Conservation (phyloP, 108 stramenopile species). For the Phaeodactylum tricornutum region DNA sequence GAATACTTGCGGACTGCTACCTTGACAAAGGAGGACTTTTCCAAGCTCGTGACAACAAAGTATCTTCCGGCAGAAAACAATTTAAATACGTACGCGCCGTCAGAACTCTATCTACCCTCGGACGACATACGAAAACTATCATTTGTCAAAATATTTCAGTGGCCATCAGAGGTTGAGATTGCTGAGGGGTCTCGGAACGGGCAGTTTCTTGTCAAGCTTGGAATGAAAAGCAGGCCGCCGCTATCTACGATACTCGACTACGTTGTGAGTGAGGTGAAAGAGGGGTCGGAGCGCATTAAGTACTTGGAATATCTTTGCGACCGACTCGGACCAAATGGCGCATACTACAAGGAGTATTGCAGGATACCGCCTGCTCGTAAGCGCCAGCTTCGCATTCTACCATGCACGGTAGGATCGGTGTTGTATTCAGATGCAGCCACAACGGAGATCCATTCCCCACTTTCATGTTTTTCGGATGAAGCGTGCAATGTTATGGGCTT, state of each 20-base stretch:
- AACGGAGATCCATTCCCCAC: conserved; percentile 27
- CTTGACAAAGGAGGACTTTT: conserved; percentile 40
- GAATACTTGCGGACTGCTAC: conserved; percentile 58
- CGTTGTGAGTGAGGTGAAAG: conserved; percentile 17
- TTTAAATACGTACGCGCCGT: conserved; percentile 44
- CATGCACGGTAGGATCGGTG: conserved; percentile 32
- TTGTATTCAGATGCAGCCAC: conserved; percentile 19
- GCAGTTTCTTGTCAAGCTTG: conserved; percentile 47
- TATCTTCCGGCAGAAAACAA: conserved; percentile 67
- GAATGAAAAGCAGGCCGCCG: conserved; percentile 41
- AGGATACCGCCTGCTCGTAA: background rate
- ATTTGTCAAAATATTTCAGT: conserved; percentile 52
- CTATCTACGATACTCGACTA: conserved; percentile 35
- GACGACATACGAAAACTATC: conserved; percentile 45
- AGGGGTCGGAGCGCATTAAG: conserved; percentile 20
- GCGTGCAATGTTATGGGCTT: conserved; percentile 54
- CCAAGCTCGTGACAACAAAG: conserved; percentile 38
- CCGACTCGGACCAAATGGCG: conserved; percentile 41
- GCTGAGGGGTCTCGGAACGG: conserved; percentile 40
- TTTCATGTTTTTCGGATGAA: conserved; percentile 40
- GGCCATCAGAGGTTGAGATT: conserved; percentile 53
- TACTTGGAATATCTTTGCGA: conserved; percentile 50
- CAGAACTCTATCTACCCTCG: conserved; percentile 21
- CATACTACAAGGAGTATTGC: conserved; percentile 35
- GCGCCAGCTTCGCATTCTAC: conserved; percentile 32